A percentile compares a stretch with the other conserved stretches of the same genome.
Conservation (phyloP, 176 grass and related monocot genomes). For the Rhynchospora tenuis region DNA sequence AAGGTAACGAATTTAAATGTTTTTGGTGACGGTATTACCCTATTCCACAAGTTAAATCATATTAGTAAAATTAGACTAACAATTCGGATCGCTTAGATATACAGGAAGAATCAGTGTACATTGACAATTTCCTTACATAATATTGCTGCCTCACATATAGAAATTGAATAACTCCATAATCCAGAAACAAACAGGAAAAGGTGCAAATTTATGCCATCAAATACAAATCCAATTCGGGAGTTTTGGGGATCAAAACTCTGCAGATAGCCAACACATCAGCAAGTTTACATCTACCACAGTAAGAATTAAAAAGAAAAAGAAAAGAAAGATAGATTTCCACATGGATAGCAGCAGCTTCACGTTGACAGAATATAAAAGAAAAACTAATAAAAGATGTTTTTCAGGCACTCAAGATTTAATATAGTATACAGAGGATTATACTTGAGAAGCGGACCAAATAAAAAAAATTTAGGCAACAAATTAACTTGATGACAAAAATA, state of each 20-base stretch:
- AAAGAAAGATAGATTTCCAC: not conserved
- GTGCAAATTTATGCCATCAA: not conserved
- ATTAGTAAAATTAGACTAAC: not conserved
- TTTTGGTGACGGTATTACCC: not conserved
- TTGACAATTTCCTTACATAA: not conserved
- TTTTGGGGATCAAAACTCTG: not conserved
- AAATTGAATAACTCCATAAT: not conserved
- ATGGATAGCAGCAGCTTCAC: not conserved
- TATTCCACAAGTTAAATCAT: not conserved
- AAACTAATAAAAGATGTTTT: not conserved
- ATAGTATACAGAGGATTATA: not conserved
- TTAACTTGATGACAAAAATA: not conserved
- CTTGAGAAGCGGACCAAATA: not conserved
- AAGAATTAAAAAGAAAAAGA: not conserved
- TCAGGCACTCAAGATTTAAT: not conserved
- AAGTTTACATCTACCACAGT: not conserved
- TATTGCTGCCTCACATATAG: not conserved
- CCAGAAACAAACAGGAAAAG: not conserved
- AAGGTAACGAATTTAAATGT: not conserved
- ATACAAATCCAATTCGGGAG: too few relatives aligned
- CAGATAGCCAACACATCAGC: not conserved
- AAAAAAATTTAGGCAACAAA: not conserved
- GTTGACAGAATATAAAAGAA: not conserved
- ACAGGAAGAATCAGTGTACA: not conserved
- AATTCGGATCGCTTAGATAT: not conserved